These are phyloP conservation scores for Stereocaulon alpinum DNA, from an alignment of 495 filamentous ascomycete species.

Conservation along the genomic window DNA sequence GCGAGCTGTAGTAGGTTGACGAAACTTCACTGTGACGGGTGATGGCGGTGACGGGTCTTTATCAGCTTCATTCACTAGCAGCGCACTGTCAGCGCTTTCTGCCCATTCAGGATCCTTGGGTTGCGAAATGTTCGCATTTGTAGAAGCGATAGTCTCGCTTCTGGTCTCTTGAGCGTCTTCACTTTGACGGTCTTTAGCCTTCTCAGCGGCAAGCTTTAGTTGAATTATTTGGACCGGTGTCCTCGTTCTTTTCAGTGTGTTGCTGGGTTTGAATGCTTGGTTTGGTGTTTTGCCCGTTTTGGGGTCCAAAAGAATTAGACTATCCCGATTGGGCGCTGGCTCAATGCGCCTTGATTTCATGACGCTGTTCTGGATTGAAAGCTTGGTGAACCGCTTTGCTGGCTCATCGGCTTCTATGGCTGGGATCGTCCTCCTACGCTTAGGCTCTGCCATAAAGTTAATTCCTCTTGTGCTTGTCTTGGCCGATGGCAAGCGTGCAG, in stretches of 20 bases:
- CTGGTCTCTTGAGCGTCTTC: not conserved
- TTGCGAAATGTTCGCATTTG: too few species aligned
- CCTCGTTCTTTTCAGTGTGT: not conserved
- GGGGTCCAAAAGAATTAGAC: conserved; percentile 33
- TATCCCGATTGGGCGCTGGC: conserved; percentile 34
- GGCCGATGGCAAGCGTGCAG: too few species aligned
- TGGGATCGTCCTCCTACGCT: conserved; percentile 18
- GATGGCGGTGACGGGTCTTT: not conserved
- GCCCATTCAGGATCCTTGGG: too few species aligned
- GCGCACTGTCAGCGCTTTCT: too few species aligned
- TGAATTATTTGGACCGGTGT: conserved; percentile 12
- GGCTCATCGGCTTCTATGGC: conserved; percentile 2
- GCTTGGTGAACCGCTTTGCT: conserved; percentile 9
- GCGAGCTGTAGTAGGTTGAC: not conserved
- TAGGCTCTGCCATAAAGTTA: conserved; percentile 4
- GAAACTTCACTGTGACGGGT: not conserved
- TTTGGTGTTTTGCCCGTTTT: conserved; percentile 24
- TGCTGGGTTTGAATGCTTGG: not conserved
- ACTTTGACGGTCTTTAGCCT: too few species aligned
- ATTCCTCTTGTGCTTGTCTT: not conserved
- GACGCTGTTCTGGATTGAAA: conserved; percentile 20
- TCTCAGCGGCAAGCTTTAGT: not conserved
- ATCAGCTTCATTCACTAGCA: too few species aligned
- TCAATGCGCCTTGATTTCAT: conserved; percentile 38
- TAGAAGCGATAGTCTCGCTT: not conserved